A percentile compares a stretch with the other conserved stretches of the same genome.
phyloP scores from a whole-genome alignment of 2,329 filamentous ascomycete species.

The Biscogniauxia mediterranea region DNA sequence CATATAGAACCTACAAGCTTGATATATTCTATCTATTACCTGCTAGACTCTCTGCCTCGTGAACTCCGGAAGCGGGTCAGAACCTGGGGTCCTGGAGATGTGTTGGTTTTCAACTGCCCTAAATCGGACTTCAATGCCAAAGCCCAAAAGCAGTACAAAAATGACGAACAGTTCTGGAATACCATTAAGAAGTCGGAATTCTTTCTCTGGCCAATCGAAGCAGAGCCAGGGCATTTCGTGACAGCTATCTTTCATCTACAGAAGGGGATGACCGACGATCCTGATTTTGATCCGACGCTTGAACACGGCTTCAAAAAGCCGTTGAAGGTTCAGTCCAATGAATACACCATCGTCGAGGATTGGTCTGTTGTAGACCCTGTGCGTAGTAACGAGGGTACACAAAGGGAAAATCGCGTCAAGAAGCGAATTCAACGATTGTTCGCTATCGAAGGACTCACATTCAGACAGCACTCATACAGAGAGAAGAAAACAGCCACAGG shows the following conservation, averaged over 20 bases:
- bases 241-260: conserved; percentile 11
- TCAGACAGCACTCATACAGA: neutral
- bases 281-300: neutral
- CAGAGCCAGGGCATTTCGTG: conserved; percentile 10
- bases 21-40: conserved; percentile 3
- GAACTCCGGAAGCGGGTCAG: neutral
- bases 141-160: neutral
- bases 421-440: conserved; percentile 5
- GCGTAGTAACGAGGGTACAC: neutral
- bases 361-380: conserved; percentile 16
- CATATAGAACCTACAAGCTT: conserved; percentile 8
- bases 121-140: neutral
- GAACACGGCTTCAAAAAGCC: neutral
- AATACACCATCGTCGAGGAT: conserved; percentile 2
- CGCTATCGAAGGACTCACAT: conserved; percentile 1
- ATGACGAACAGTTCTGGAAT: conserved; percentile 5
- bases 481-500: neutral
- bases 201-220: conserved; percentile 15
- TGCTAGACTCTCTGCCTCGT: conserved; percentile 1
- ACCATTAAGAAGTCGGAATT: conserved; percentile 7
- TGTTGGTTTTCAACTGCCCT: conserved; percentile 5
- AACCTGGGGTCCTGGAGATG: conserved; percentile 1
- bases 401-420: conserved; percentile 4
- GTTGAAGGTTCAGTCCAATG: neutral
- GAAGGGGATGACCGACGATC: neutral